Percentiles rank a stretch among this genome's conserved stretches.
These are phyloP conservation scores for Penicillium sp. DNA, from an alignment of 2,329 filamentous ascomycete genomes.

Conservation along the genomic window DNA sequence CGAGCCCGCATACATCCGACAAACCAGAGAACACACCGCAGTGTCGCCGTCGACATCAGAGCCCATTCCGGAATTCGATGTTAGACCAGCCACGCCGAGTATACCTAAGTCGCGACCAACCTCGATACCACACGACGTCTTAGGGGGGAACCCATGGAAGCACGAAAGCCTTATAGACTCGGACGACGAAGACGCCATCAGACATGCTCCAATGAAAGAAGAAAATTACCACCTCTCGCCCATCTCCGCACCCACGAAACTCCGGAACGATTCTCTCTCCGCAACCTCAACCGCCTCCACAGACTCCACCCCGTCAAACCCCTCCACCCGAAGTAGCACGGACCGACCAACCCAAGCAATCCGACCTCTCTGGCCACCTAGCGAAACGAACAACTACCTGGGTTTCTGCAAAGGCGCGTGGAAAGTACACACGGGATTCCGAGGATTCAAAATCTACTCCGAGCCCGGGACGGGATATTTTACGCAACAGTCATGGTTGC, in stretches of 20 bases:
- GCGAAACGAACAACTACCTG: slow-evolving; percentile 35
- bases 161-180: neutral
- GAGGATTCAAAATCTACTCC: slow-evolving; percentile 17
- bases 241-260: neutral
- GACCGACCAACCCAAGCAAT: neutral
- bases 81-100: neutral
- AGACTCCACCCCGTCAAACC: slow-evolving; percentile 11
- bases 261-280: neutral
- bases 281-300: slow-evolving; percentile 12
- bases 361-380: slow-evolving; percentile 31
- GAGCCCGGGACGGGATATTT: slow-evolving; percentile 22
- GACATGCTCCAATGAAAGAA: neutral
- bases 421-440: slow-evolving; percentile 33
- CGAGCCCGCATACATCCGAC: neutral
- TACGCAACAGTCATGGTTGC: slow-evolving; percentile 36
- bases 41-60: neutral
- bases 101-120: neutral
- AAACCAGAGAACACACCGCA: neutral
- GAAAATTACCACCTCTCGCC: neutral
- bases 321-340: slow-evolving; percentile 4
- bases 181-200: neutral
- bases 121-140: neutral
- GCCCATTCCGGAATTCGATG: neutral
- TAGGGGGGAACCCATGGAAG: neutral
- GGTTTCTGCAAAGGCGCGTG: slow-evolving; percentile 51